These are phyloP conservation scores for Prinsepia uniflora DNA, from an alignment of 306 rosid species.

Conservation along the genomic window DNA sequence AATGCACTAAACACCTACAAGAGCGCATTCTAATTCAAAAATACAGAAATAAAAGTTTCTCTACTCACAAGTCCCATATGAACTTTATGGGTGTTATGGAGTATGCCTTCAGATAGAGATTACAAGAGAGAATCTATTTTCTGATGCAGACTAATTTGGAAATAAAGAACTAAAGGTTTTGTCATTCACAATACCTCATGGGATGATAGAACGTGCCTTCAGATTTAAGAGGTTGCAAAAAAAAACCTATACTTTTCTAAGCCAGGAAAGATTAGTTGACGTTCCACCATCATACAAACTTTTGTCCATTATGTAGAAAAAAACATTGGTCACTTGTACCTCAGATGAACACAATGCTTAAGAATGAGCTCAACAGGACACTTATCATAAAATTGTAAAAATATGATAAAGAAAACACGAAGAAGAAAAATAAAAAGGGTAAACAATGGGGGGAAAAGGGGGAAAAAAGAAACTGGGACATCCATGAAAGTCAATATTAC, in stretches of 20 bases:
- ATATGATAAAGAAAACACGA: neutral
- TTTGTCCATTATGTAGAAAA: neutral
- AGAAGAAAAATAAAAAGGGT: neutral
- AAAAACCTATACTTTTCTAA: neutral
- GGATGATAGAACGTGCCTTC: neutral
- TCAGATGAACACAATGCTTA: neutral
- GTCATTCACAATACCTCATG: neutral
- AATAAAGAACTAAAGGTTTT: too few relatives aligned
- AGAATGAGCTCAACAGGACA: neutral
- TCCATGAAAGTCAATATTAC: conserved; percentile 39
- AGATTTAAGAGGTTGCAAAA: neutral
- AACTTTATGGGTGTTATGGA: neutral
- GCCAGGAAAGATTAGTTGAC: neutral
- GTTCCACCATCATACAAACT: neutral
- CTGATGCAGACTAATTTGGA: neutral
- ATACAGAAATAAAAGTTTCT: too few relatives aligned
- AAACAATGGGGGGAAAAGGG: too few relatives aligned
- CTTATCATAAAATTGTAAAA: neutral
- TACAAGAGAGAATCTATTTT: too few relatives aligned
- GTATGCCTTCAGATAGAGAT: neutral
- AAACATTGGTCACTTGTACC: neutral
- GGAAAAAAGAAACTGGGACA: neutral
- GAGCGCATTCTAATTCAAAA: neutral
- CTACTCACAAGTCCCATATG: neutral
- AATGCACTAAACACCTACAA: neutral